Evolutionary conservation across 257 asterid genomes (phyloP).

Genomic region (Salvia rosmarinus): DNA sequence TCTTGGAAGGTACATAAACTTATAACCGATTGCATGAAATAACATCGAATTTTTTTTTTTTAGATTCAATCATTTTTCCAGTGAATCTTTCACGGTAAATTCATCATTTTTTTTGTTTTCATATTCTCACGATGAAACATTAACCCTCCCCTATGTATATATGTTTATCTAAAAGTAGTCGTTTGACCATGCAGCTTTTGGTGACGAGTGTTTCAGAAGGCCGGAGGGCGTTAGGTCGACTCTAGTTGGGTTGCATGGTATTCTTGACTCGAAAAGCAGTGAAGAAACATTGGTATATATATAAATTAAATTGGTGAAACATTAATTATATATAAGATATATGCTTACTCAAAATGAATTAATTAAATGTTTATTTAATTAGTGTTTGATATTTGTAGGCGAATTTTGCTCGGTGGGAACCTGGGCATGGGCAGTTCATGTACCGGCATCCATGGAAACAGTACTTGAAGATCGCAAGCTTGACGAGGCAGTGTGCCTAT

Average conservation of each 20-base stretch:
- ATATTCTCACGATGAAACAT: too few species aligned
- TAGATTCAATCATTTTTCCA: too few species aligned
- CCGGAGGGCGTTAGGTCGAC: constrained; percentile 34
- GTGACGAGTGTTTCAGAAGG: constrained; percentile 47
- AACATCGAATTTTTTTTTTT: too few species aligned
- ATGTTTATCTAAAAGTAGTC: too few species aligned
- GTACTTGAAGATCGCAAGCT: constrained; percentile 61
- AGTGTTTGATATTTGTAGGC: constrained; percentile 40
- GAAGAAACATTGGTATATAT: constrained; percentile 54
- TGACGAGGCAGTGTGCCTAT: constrained; percentile 70
- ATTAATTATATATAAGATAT: too few species aligned
- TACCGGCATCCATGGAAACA: constrained; percentile 84
- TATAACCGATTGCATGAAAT: too few species aligned
- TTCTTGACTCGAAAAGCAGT: constrained; percentile 62
- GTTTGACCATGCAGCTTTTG: too few species aligned
- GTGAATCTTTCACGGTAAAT: too few species aligned
- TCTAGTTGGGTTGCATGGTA: constrained; percentile 42
- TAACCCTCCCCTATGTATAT: too few species aligned
- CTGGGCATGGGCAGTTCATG: constrained; percentile 74
- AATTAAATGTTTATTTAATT: neutral
- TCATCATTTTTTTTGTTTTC: neutral
- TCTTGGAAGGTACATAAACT: constrained; percentile 57
- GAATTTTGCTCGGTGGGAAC: constrained; percentile 87
- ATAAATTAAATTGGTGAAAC: constrained; percentile 27
- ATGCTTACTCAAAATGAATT: too few species aligned